Evolutionary conservation across 495 filamentous ascomycete genomes (phyloP).

Genomic region (Thermothielavioides terrestris): DNA sequence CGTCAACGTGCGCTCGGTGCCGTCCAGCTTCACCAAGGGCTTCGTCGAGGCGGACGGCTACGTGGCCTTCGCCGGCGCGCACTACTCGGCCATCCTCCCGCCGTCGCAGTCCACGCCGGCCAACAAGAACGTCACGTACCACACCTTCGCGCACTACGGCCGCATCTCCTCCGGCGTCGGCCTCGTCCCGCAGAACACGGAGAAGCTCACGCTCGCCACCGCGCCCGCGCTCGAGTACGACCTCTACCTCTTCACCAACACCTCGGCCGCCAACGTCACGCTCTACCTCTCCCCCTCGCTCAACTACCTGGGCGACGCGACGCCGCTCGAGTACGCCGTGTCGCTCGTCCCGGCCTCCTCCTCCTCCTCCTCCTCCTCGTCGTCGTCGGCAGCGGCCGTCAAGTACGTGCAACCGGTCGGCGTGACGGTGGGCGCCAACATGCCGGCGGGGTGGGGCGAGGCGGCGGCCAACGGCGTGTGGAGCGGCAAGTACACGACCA

Average conservation of each 20-base stretch:
- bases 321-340: slow-evolving; percentile 53
- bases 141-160: slow-evolving; percentile 46
- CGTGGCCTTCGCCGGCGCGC: slow-evolving; percentile 52
- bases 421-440: slow-evolving; percentile 34
- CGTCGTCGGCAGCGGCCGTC: slow-evolving; percentile 6
- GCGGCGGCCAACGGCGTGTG: slow-evolving; percentile 53
- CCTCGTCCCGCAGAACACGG: slow-evolving; percentile 44
- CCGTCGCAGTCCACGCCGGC: slow-evolving; percentile 24
- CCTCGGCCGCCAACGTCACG: slow-evolving; percentile 48
- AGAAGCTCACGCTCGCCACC: slow-evolving; percentile 36
- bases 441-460: slow-evolving; percentile 49
- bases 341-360: slow-evolving; percentile 36
- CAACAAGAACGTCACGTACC: slow-evolving; percentile 40
- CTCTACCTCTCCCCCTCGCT: slow-evolving; percentile 52
- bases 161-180: slow-evolving; percentile 52
- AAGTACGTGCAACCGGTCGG: slow-evolving; percentile 46
- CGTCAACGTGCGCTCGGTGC: slow-evolving; percentile 44
- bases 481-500: slow-evolving; percentile 46
- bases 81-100: slow-evolving; percentile 40
- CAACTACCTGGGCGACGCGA: slow-evolving; percentile 51
- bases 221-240: slow-evolving; percentile 56
- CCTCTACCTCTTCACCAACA: slow-evolving; percentile 53
- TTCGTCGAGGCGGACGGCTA: slow-evolving; percentile 58
- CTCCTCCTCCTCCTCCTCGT: slow-evolving; percentile 11
- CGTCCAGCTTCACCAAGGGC: slow-evolving; percentile 47